Evolutionary conservation across 2,329 filamentous ascomycete genomes (phyloP).

Genomic region (Xylariaceae sp.): DNA sequence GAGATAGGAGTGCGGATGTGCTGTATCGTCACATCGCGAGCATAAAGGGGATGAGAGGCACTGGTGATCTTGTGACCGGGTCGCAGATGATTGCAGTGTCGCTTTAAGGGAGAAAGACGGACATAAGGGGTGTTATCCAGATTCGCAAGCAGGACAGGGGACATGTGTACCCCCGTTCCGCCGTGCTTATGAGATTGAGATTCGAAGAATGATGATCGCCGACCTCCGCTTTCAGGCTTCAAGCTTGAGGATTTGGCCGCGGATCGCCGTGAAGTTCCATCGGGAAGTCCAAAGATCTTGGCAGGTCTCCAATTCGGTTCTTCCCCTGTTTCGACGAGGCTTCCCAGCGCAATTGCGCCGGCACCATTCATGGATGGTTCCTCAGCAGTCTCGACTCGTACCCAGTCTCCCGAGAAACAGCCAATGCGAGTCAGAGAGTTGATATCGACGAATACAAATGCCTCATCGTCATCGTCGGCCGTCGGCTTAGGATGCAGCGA

Average conservation of each 20-base stretch:
- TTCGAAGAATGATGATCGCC: conserved; percentile 59
- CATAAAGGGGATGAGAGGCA: conserved; percentile 53
- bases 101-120: conserved; percentile 66
- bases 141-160: conserved; percentile 82
- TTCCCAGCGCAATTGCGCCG: conserved; percentile 62
- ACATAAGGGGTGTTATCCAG: conserved; percentile 73
- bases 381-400: conserved; percentile 71
- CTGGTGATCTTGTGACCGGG: conserved; percentile 51
- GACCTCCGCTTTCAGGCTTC: conserved; percentile 42
- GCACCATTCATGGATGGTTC: conserved; percentile 66
- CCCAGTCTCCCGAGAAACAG: conserved; percentile 98
- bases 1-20: conserved; percentile 87
- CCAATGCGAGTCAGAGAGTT: conserved; percentile 80
- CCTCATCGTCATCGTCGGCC: conserved; percentile 76
- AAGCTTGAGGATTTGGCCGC: conserved; percentile 57
- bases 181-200: conserved; percentile 59
- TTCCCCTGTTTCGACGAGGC: conserved; percentile 59
- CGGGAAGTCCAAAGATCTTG: conserved; percentile 83
- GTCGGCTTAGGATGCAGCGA: conserved; percentile 78
- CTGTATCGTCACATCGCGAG: conserved; percentile 74
- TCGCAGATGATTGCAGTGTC: conserved; percentile 44
- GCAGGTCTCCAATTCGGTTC: conserved; percentile 70
- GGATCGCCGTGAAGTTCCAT: conserved; percentile 59
- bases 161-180: conserved; percentile 65
- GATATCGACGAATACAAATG: conserved; percentile 85